Evolutionary conservation across 2,329 filamentous ascomycete genomes (phyloP), one percentile per base, ranked within the genome.

Genomic region (Aspergillus melleus): DNA sequence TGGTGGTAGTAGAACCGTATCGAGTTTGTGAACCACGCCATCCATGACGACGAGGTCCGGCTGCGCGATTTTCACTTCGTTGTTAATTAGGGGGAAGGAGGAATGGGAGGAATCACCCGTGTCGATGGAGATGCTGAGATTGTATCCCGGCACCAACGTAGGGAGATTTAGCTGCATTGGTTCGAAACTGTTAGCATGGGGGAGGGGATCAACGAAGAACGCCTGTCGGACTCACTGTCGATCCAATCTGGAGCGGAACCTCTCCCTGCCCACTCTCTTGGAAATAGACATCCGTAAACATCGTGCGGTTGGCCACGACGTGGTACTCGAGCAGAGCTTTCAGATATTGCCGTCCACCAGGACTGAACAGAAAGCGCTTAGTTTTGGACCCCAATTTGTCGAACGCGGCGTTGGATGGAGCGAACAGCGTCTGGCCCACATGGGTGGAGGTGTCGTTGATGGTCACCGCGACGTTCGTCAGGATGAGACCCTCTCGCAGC

Each of bases 401-500:
- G 46, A 59, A 59, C 5, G 57, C 57, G 11, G 29, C n/a, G 26
- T 59, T 59, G 6, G 57, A 59, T 26, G 57, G 57, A 24, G 57
- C 57, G 24, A 59, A 59, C 51, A 59, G 39, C 2, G 57, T 59
- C 24, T 26, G 36, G 32, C 57, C 57, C 20, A 32, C 26, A 6
- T 44, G 51, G n/a, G 50, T 47, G 29, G 42, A 8, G 12, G 30
- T 24, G 14, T n/a, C 22, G 50, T 47, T 47, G 14, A 19, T 22
- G 20, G 24, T 26, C 14, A 22, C 29, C 2, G 47, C 39, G 22
- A 54, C 11, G 32, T 22, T 47, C 5, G 39, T 32, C 24, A 24
- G 49, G 19, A 6, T 24, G 49, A 51, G 49, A 32, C 44, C 57
- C 6, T n/a, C 36, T 1, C 36, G 36, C 12, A 39, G 5, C 36